Base-by-base conservation (phyloP, 306 rosid genomes). In the Gynostemma pentaphyllum region DNA sequence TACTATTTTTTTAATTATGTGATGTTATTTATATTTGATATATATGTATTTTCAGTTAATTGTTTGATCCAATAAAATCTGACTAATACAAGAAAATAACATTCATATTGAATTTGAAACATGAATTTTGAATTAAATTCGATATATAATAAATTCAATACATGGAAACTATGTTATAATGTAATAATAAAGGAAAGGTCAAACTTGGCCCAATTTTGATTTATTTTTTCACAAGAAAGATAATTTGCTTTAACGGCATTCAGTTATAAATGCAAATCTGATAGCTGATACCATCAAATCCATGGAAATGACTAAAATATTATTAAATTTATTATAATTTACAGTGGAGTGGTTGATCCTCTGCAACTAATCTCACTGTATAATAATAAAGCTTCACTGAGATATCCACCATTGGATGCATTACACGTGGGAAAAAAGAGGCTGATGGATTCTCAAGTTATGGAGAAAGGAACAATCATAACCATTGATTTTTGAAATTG, bases 201-300 rank as follows among this genome's bases (percentile, higher is more conserved):
- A 51, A 26, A 26, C 10, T 51, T 23, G 36, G 36, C 36, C 19
- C 0, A 51, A 52, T 52, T 52, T 16, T 46, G 7, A 16, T 16
- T 56, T 16, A 9, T 9, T 56, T 56, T 16, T 56, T 29, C 16
- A 18, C 18, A 16, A 19, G 39, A 60, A 2, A 13, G 65, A 36
- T 60, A 60, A 36, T 64, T 86, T 74, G 79, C 91, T 82, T 82
- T 80, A 78, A 82, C 77, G 81, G 80, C 81, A 54, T 79, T 75
- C 65, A 60, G 60, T 39, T 56, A 74, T 85, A 68, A 41, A 60
- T 60, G 65, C 65, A 37, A 7, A n/a, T n/a, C n/a, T n/a, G n/a
- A n/a, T n/a, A n/a, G 0, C 11, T 19, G 65, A 59, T 59, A 59
- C 30, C 65, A 41, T 37, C 32, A 60, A 60, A 60, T 60, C 65